Base-by-base conservation (phyloP, 768 basidiomycete species). In the Mycena rebaudengoi region DNA sequence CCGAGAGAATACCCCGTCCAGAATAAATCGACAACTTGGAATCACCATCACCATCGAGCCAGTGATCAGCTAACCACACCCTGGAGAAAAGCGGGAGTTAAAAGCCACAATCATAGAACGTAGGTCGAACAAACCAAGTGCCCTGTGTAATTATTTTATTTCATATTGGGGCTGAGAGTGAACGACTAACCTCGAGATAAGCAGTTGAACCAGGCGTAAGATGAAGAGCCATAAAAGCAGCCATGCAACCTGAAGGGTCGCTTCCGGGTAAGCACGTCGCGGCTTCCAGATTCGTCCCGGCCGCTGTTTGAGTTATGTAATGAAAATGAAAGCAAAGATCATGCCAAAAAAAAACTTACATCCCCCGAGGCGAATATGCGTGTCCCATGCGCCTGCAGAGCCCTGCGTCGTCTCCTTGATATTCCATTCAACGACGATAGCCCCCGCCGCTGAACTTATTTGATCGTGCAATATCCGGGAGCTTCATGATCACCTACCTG, bases 21-120 rank as follows among this genome's bases (percentile, higher is more conserved):
- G 85, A 82, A 68, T 83, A 94, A 20, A 91, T 69, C 5, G 83
- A 82, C 43, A 87, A 75, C 68, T 88, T 86, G 12, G 78, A 74
- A 14, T 71, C 64, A 21, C 82, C 75, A 49, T 80, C 73, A 23
- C 80, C 79, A 59, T 94, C 92, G 23, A 93, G 81, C 60, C 92
- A 88, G 69, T 95, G 92, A 69, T 95, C 93, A 18, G 92, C 91
- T 16, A 84, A 78, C 92, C 92, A 94, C 8, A 91, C 80, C 92
- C 92, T 90, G 53, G 16, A 37, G 26, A 52, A 37, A 21, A 70
- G 46, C 46, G 30, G 26, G 41, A 16, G 26, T 2, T n/a, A n/a
- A n/a, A 44, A 23, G 29, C 28, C 11, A 6, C 32, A 53, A 29
- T 4, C 10, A 43, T 39, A 40, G 43, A 21, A 49, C 26, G 28